phyloP scores from a whole-genome alignment of 2,329 filamentous ascomycete genomes.

The Elsinoe arachidis region DNA sequence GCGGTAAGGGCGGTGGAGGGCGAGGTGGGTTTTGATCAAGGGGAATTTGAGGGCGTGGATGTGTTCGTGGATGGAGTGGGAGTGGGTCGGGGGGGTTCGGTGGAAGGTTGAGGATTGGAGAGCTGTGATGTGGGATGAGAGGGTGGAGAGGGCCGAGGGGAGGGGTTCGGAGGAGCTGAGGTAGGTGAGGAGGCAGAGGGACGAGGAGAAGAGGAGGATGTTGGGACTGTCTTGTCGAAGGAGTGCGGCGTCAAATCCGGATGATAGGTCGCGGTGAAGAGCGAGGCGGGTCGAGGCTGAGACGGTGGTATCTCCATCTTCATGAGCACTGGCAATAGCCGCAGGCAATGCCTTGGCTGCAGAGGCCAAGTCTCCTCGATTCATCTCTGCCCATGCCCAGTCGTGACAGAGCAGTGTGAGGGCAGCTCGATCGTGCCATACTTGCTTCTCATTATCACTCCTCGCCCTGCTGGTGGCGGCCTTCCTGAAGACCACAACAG shows the following conservation, averaged over 20 bases:
- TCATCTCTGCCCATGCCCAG: slow-evolving; percentile 62
- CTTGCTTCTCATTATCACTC: not conserved
- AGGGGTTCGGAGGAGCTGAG: slow-evolving; percentile 40
- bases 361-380: slow-evolving; percentile 27
- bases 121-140: slow-evolving; percentile 37
- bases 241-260: slow-evolving; percentile 48
- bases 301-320: not conserved
- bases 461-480: not conserved
- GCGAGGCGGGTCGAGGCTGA: slow-evolving; percentile 38
- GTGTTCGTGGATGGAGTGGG: slow-evolving; percentile 40
- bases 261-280: slow-evolving; percentile 44
- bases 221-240: slow-evolving; percentile 40
- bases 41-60: slow-evolving; percentile 60
- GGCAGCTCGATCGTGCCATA: slow-evolving; percentile 30
- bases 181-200: slow-evolving; percentile 59
- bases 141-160: slow-evolving; percentile 26
- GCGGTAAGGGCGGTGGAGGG: slow-evolving; percentile 55
- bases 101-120: slow-evolving; percentile 27
- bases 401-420: slow-evolving; percentile 47
- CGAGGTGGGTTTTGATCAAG: slow-evolving; percentile 59
- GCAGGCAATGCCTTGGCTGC: slow-evolving; percentile 30
- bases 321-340: not conserved
- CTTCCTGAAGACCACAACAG: slow-evolving; percentile 47
- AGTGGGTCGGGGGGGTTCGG: slow-evolving; percentile 28
- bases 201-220: slow-evolving; percentile 51